Evolutionary conservation across 1,284 basidiomycete genomes (phyloP), one percentile per base, ranked within the genome.

Genomic region (Naganishia liquefaciens): DNA sequence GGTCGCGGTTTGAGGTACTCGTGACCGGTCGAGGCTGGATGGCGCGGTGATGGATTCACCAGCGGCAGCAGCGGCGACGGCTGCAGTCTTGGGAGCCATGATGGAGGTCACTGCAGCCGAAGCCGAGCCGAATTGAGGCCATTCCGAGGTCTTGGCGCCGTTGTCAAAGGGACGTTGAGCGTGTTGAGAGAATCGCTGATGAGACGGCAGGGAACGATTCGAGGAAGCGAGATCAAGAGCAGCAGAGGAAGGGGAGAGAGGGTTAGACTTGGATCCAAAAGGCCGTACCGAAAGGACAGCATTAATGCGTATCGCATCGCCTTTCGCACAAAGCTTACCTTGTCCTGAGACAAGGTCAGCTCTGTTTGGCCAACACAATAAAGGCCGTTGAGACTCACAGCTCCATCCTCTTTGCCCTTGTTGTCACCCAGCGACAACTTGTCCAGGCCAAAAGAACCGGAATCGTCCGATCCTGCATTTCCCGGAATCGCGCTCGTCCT

Each of bases 181-280:
- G 63, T 53, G 51, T 68, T 85, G 86, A 53, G 85, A 84, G 63
- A 81, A 80, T 50, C 88, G 85, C 53, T 88, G 85, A 21, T 23
- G 43, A 15, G 46, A 47, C 25, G 88, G 87, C 19, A 37, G 7
- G 7, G 88, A 88, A 75, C 92, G 90, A 4, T 91, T 88, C 42
- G 92, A 83, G 44, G 93, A 89, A 9, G 94, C 94, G 46, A 96
- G 84, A 77, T 97, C 94, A 70, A 97, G 81, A 39, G 93, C 93
- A 28, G 91, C 92, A 23, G 93, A 94, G 11, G 91, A 88, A n/a
- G 89, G 87, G 0, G 91, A 91, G 57, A 93, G 83, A n/a, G 49
- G 39, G 19, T 64, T 72, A 54, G 57, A 30, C 55, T 28, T 54
- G 44, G 44, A 40, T 21, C 33, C 39, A 25, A 42, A 53, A n/a